Evolutionary conservation across 176 grass and related monocot species (phyloP).

Genomic region (Bonia amplexicaulis): DNA sequence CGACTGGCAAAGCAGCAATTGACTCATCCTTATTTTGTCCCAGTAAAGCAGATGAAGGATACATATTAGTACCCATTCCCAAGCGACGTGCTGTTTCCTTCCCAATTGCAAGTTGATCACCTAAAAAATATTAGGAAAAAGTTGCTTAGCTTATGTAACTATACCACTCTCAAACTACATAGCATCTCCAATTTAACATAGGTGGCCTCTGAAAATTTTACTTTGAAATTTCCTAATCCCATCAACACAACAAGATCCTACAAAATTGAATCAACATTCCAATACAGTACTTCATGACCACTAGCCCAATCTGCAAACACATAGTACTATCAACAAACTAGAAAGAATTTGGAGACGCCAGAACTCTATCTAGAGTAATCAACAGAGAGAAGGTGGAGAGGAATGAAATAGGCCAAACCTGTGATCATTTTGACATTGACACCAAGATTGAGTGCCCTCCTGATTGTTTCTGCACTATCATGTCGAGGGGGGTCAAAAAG

Average conservation of each 20-base stretch:
- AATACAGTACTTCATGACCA: not conserved
- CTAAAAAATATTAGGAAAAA: slow-evolving; percentile 29
- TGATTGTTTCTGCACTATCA: slow-evolving; percentile 93
- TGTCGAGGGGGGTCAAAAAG: slow-evolving; percentile 90
- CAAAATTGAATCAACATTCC: not conserved
- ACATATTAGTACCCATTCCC: slow-evolving; percentile 98
- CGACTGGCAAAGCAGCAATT: slow-evolving; percentile 65
- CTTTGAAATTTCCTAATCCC: not conserved
- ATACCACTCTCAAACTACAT: not conserved
- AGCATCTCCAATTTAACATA: not conserved
- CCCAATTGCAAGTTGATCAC: slow-evolving; percentile 82
- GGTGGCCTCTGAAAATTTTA: not conserved
- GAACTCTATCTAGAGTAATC: not conserved
- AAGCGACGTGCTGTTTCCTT: slow-evolving; percentile 88
- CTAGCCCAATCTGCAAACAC: not conserved
- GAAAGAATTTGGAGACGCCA: not conserved
- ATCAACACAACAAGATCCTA: not conserved
- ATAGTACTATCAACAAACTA: not conserved
- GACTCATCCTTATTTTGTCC: slow-evolving; percentile 78
- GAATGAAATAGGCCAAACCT: slow-evolving; percentile 31
- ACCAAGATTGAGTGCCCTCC: slow-evolving; percentile 75
- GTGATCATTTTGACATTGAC: slow-evolving; percentile 97
- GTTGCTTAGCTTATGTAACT: not conserved
- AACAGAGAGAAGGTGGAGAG: not conserved
- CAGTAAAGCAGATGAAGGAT: slow-evolving; percentile 84